Conservation (phyloP, 257 asterid species). For the Apocynum venetum region DNA sequence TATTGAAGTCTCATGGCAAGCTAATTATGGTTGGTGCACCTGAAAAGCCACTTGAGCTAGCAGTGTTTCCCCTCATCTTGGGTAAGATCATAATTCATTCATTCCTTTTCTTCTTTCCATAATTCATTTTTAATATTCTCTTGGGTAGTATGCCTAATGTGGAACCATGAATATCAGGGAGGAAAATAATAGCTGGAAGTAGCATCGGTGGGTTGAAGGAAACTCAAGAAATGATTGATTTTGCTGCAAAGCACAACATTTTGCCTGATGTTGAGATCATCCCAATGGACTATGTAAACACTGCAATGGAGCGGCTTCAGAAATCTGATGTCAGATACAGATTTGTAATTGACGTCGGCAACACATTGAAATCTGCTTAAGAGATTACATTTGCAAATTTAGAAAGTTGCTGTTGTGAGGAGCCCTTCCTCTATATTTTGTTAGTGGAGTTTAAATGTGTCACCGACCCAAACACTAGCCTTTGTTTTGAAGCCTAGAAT, state of each 20-base stretch:
- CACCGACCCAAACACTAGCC: too few relatives aligned
- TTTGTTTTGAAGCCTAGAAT: too few relatives aligned
- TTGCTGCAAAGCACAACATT: slow-evolving; percentile 21
- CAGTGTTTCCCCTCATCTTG: slow-evolving; percentile 17
- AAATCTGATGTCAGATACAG: slow-evolving; percentile 30
- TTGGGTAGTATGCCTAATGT: too few relatives aligned
- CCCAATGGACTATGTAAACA: slow-evolving; percentile 22
- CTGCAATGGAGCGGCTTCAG: slow-evolving; percentile 26
- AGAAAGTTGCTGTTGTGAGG: too few relatives aligned
- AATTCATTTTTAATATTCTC: too few relatives aligned
- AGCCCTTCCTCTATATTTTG: too few relatives aligned
- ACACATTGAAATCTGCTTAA: too few relatives aligned
- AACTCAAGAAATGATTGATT: not conserved
- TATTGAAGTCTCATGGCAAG: slow-evolving; percentile 22
- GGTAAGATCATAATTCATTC: slow-evolving; percentile 5
- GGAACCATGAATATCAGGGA: slow-evolving; percentile 2
- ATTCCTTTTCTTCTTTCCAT: not conserved
- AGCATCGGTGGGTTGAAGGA: not conserved
- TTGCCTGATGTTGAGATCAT: slow-evolving; percentile 28
- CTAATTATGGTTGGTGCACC: slow-evolving; percentile 20
- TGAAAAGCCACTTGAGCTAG: slow-evolving; percentile 22
- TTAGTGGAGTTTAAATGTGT: too few relatives aligned
- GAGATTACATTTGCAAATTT: too few relatives aligned
- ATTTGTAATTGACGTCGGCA: slow-evolving; percentile 18
- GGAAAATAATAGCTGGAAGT: slow-evolving; percentile 28